Base-by-base conservation (phyloP, 1,139 yeast genomes). In the Ogataea hybrid region DNA sequence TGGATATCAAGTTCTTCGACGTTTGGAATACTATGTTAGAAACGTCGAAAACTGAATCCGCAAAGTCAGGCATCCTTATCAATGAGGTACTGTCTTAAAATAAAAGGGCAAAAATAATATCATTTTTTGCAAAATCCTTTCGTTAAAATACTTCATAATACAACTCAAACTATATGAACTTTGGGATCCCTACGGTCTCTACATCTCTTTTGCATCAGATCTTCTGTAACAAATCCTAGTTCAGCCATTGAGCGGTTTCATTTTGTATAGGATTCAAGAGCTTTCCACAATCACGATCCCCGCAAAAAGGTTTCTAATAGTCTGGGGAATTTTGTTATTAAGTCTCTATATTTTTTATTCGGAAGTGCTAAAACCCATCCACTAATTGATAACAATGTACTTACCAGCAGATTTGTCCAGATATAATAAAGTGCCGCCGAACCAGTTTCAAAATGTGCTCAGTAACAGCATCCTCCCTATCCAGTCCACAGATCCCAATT, bases 401-500 rank as follows among this genome's bases (percentile, higher is more conserved):
- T 36, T 59, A 11, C 64, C 65, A 11, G 48, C 57, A 15, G 64
- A 61, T 25, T 34, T 55, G 9, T 42, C 55, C 9, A 43, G 61
- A 32, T 52, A 53, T 35, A 32, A 42, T 32, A 51, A 50, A 41
- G 53, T 54, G 7, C 50, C 55, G 2, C 46, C 54, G 4, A 39
- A 46, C n/a, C 61, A 57, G 31, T 59, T 55, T 43, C 55, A 51
- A 17, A 52, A 51, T 30, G 46, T 60, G 21, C 40, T 61, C 28
- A 57, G 59, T 15, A 44, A 52, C 10, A 59, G 50, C 36, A 58
- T 61, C 9, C 49, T 56, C 7, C 65, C 65, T 0, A 49, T 59
- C n/a, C 62, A 58, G 38, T 46, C 57, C 3, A 54, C 62, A 0
- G 67, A 63, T 38, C 59, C 63, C 2, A 63, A 63, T 35, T 48